Conservation (phyloP, 768 basidiomycete species). For the Mycena vitilis region DNA sequence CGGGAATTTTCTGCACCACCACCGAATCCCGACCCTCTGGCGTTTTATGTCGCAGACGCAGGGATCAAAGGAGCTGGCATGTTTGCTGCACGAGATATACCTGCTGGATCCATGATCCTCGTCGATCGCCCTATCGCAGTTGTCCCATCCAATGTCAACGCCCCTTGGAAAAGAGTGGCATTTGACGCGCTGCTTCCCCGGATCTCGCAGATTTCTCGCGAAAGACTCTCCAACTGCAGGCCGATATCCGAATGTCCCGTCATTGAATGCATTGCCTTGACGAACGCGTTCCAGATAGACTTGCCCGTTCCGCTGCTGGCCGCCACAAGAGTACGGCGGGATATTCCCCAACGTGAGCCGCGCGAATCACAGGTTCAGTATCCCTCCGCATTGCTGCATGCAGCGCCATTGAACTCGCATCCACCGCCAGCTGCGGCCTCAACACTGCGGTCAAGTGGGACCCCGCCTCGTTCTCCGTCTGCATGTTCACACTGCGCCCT, state of each 20-base stretch:
- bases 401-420: not conserved
- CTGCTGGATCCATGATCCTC: conserved; percentile 38
- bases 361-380: conserved; percentile 55
- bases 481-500: conserved; percentile 54
- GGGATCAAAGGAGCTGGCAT: conserved; percentile 44
- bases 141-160: conserved; percentile 37
- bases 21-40: conserved; percentile 4
- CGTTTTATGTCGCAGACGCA: conserved; percentile 29
- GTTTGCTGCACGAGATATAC: conserved; percentile 38
- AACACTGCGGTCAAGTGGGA: conserved; percentile 59
- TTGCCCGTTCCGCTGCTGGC: conserved; percentile 42
- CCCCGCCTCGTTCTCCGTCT: conserved; percentile 48
- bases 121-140: conserved; percentile 44
- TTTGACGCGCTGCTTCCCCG: conserved; percentile 40
- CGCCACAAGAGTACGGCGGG: conserved; percentile 52
- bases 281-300: conserved; percentile 55
- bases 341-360: conserved; percentile 56
- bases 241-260: conserved; percentile 46
- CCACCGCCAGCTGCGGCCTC: conserved; percentile 52
- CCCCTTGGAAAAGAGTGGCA: conserved; percentile 34
- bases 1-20: conserved; percentile 1
- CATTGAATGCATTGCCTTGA: conserved; percentile 57
- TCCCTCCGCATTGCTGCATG: not conserved
- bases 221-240: conserved; percentile 43
- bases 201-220: conserved; percentile 36